These are phyloP conservation scores for Schoenoplectus tabernaemontani DNA, from an alignment of 202 grass and related monocot species.

Conservation along the genomic window DNA sequence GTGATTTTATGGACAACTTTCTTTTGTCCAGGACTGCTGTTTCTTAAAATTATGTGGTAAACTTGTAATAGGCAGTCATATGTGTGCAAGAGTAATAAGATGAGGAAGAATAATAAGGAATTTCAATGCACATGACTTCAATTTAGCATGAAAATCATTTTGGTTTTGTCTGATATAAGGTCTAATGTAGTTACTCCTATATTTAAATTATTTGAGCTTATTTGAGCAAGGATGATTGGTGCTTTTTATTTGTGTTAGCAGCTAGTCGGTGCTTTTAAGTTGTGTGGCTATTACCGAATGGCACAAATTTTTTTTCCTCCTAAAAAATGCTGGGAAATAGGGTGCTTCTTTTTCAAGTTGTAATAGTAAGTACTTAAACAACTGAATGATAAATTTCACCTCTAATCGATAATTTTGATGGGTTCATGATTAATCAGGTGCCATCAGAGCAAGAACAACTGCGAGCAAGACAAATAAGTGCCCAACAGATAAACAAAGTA, in stretches of 20 bases:
- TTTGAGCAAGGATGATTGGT: not conserved
- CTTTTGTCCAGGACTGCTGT: slow-evolving; percentile 7
- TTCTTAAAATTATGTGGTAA: not conserved
- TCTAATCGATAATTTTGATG: slow-evolving; percentile 12
- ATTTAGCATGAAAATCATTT: not conserved
- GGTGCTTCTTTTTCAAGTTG: not conserved
- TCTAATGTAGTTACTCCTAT: not conserved
- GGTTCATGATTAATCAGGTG: slow-evolving; percentile 49
- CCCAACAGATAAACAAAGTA: slow-evolving; percentile 99
- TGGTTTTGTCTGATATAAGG: not conserved
- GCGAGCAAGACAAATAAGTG: slow-evolving; percentile 90
- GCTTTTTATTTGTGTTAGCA: not conserved
- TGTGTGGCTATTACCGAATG: not conserved
- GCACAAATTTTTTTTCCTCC: not conserved
- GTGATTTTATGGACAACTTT: not conserved
- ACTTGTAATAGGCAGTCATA: not conserved
- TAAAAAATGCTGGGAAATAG: not conserved
- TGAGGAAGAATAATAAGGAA: not conserved
- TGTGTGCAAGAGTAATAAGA: not conserved
- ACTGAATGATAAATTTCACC: not conserved
- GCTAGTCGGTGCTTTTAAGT: not conserved
- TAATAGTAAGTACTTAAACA: not conserved
- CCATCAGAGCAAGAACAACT: slow-evolving; percentile 96
- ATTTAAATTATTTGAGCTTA: not conserved
- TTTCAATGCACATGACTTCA: not conserved